Conservation (phyloP, 2,329 filamentous ascomycete genomes). For the Diaporthe vaccinii region DNA sequence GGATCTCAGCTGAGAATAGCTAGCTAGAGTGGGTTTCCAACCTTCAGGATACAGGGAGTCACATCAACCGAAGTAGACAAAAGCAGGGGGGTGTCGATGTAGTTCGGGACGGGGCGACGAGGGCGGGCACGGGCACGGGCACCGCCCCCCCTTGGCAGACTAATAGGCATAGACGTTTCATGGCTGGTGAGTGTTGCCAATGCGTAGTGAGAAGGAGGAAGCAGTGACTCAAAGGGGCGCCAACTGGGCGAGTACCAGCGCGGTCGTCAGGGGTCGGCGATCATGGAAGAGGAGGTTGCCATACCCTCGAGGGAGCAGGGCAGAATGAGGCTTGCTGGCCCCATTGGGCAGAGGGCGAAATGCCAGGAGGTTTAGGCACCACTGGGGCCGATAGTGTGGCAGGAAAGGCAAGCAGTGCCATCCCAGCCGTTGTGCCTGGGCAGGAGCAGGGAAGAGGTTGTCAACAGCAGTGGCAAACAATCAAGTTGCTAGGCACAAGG, state of each 20-base stretch:
- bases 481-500: constrained; percentile 14
- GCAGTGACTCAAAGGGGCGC: constrained; percentile 24
- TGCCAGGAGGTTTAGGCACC: constrained; percentile 31
- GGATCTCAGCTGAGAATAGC: constrained; percentile 22
- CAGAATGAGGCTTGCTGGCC: constrained; percentile 26
- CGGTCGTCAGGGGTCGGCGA: constrained; percentile 16
- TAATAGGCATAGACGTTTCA: constrained; percentile 26
- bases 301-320: constrained; percentile 7
- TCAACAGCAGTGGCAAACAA: constrained; percentile 8
- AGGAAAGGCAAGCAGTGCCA: constrained; percentile 25
- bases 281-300: constrained; percentile 17
- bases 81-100: background rate
- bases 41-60: constrained; percentile 10
- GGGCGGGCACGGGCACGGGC: constrained; percentile 6
- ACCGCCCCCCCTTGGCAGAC: constrained; percentile 31
- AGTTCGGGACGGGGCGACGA: constrained; percentile 25
- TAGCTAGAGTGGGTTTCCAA: background rate
- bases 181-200: constrained; percentile 1
- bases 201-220: constrained; percentile 16
- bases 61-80: constrained; percentile 21
- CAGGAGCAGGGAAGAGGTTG: constrained; percentile 24
- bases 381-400: constrained; percentile 14
- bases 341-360: constrained; percentile 29
- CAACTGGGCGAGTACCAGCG: constrained; percentile 1
- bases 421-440: constrained; percentile 22